Evolutionary conservation across 139 green algal species (phyloP), one percentile per base, ranked within the genome.

Genomic region (Astrephomene gubernaculifera): DNA sequence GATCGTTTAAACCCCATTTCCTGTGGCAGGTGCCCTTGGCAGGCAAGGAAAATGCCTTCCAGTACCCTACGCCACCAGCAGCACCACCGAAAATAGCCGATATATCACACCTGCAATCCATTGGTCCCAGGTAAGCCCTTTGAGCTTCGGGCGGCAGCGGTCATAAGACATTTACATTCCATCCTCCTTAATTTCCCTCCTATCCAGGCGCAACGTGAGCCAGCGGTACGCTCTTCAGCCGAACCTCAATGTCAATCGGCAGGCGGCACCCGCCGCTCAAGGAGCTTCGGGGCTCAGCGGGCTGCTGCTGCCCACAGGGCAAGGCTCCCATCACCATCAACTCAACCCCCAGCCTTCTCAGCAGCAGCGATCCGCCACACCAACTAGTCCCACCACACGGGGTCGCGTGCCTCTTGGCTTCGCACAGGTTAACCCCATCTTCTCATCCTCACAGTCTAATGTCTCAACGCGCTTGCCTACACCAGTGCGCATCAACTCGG

Each of bases 361-460:
- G 38, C 43, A 78, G 43, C 70, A 78, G 73, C 73, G 73, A 1
- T 44, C 73, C 22, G 68, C 60, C 7, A 72, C 76, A 0, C 76
- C 76, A 2, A 73, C 76, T 19, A 83, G 76, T n/a, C 76, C 76
- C 6, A 63, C 76, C 4, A 31, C 45, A 24, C 60, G 76, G 0
- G 76, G 76, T 10, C 60, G 60, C 4, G n/a, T 45, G 41, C 39
- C 60, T 1, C 24, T 53, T n/a, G n/a, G n/a, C n/a, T n/a, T n/a
- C n/a, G n/a, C n/a, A n/a, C 68, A 57, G 36, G 17, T 39, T 7
- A 83, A 83, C 60, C 76, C 76, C 17, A 83, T 73, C 76, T 83
- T 83, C 60, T 39, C n/a, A 5, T n/a, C 12, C 36, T 36, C 39
- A 14, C 27, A 3, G 17, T 57, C 29, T n/a, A 72, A 45, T 31